Evolutionary conservation across 805 yeast species (phyloP).

Genomic region (Kuraishia hungarica): DNA sequence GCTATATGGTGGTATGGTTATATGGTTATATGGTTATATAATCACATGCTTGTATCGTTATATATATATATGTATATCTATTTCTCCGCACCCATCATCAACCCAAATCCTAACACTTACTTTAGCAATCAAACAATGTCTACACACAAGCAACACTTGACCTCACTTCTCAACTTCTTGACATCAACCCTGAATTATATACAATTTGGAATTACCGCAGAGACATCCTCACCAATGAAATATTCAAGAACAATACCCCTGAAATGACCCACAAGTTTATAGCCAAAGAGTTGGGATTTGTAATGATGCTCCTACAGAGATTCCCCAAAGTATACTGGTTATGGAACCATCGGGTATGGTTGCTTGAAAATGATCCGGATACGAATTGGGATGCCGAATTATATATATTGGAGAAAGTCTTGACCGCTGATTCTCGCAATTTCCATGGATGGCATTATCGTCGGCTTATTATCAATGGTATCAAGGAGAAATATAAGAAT

Average conservation of each 20-base stretch:
- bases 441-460: conserved; percentile 96
- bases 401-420: conserved; percentile 55
- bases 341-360: conserved; percentile 92
- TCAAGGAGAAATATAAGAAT: conserved; percentile 16
- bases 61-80: no score
- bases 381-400: conserved; percentile 71
- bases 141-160: conserved; percentile 33
- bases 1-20: no score
- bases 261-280: conserved; percentile 17
- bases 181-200: conserved; percentile 77
- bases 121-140: conserved; percentile 14
- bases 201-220: conserved; percentile 87
- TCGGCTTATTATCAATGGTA: conserved; percentile 48
- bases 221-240: conserved; percentile 40
- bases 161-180: conserved; percentile 48
- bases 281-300: conserved; percentile 52
- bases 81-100: no score
- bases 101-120: neutral
- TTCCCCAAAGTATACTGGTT: conserved; percentile 94
- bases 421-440: conserved; percentile 72
- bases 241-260: conserved; percentile 14
- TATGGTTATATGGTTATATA: no score
- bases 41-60: no score
- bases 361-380: conserved; percentile 40
- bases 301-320: conserved; percentile 46